Evolutionary conservation across 164 flowering plant genomes (phyloP).

Genomic region (Liriodendron chinense): DNA sequence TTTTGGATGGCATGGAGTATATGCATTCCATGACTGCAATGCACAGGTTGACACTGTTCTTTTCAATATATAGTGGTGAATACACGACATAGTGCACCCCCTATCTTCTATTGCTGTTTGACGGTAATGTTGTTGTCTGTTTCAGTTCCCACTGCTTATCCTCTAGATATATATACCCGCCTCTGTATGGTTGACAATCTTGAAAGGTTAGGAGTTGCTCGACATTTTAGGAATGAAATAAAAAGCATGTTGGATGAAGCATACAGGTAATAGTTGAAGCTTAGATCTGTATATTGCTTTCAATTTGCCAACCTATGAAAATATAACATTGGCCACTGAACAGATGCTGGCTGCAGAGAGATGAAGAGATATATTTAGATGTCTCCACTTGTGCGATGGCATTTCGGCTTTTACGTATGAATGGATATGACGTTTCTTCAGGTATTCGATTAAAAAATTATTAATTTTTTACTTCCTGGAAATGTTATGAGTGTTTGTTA

Average conservation of each 20-base stretch:
- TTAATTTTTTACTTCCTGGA: background rate
- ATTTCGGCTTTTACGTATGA: constrained; percentile 60
- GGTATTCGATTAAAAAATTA: constrained; percentile 26
- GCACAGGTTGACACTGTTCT: background rate
- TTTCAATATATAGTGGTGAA: too few species aligned
- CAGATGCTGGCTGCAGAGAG: constrained; percentile 70
- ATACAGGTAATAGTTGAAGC: constrained; percentile 44
- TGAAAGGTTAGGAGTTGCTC: constrained; percentile 65
- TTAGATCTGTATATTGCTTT: background rate
- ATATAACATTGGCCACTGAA: constrained; percentile 3
- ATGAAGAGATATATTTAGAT: constrained; percentile 68
- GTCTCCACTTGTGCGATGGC: constrained; percentile 62
- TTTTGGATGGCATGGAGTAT: background rate
- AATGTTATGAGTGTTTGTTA: background rate
- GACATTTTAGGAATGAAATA: constrained; percentile 65
- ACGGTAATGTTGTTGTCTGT: background rate
- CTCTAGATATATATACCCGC: constrained; percentile 51
- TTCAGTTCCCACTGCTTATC: constrained; percentile 85
- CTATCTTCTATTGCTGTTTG: background rate
- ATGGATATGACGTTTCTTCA: constrained; percentile 69
- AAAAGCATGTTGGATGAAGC: constrained; percentile 50
- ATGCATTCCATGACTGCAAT: background rate
- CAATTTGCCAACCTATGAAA: background rate
- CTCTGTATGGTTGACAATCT: constrained; percentile 64
- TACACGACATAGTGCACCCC: too few species aligned